A percentile compares a stretch with the other conserved stretches of the same genome.
phyloP scores from a whole-genome alignment of 495 filamentous ascomycete species.

The Lophium mytilinum region DNA sequence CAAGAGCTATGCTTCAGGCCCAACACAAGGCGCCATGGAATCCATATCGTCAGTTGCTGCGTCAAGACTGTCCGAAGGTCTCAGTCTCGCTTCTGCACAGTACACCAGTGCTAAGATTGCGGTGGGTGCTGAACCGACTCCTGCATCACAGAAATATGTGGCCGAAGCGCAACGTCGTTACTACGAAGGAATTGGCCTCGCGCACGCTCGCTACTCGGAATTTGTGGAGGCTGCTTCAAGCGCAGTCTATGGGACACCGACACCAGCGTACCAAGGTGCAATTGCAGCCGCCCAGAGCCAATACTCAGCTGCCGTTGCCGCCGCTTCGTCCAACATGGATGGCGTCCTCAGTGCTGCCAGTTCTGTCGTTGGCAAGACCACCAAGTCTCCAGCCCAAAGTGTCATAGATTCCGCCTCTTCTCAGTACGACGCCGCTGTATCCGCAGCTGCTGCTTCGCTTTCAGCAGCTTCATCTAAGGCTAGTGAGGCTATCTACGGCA shows the following conservation, averaged over 20 bases:
- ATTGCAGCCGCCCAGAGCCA: constrained; percentile 31
- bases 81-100: constrained; percentile 57
- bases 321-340: constrained; percentile 44
- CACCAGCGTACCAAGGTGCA: constrained; percentile 34
- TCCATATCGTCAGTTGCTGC: constrained; percentile 59
- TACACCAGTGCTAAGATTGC: constrained; percentile 52
- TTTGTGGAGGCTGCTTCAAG: constrained; percentile 61
- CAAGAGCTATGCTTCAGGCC: constrained; percentile 28
- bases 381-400: constrained; percentile 35
- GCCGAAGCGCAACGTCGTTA: constrained; percentile 61
- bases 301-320: constrained; percentile 40
- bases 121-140: constrained; percentile 48
- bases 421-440: constrained; percentile 40
- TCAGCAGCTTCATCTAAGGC: constrained; percentile 22
- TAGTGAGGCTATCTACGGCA: constrained; percentile 37
- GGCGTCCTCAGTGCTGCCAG: constrained; percentile 33
- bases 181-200: constrained; percentile 67
- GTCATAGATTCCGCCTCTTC: constrained; percentile 43
- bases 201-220: constrained; percentile 67
- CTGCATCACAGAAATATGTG: constrained; percentile 46
- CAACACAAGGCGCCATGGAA: constrained; percentile 42
- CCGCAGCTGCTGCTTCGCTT: constrained; percentile 40
- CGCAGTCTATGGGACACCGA: constrained; percentile 42
- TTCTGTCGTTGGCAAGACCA: constrained; percentile 29
- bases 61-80: constrained; percentile 54